These are phyloP conservation scores for Fusarium solani-melongenae DNA, from an alignment of 2,329 filamentous ascomycete species.

Conservation along the genomic window DNA sequence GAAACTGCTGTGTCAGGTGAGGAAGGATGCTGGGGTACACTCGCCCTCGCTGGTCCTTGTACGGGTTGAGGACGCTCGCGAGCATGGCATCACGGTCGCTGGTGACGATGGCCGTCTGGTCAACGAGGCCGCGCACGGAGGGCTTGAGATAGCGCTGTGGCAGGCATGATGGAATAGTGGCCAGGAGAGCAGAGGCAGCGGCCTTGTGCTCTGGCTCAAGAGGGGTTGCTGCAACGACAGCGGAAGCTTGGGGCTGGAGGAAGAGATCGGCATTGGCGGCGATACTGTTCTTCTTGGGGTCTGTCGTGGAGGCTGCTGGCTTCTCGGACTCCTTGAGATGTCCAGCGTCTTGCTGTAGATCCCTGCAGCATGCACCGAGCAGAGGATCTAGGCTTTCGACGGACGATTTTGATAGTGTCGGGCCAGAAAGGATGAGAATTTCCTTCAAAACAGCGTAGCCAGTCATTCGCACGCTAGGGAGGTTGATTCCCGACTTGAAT, in stretches of 20 bases:
- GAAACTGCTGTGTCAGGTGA: conserved; percentile 76
- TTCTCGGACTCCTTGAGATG: conserved; percentile 56
- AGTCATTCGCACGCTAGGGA: conserved; percentile 66
- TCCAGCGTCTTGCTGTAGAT: conserved; percentile 70
- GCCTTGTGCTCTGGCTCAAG: conserved; percentile 60
- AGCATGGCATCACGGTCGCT: conserved; percentile 78
- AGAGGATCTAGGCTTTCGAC: conserved; percentile 72
- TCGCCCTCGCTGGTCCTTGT: conserved; percentile 70
- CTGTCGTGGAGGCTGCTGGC: conserved; percentile 44
- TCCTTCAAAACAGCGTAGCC: conserved; percentile 69
- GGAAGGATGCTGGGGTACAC: conserved; percentile 81
- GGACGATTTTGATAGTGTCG: conserved; percentile 72
- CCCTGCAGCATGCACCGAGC: conserved; percentile 77
- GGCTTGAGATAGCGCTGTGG: conserved; percentile 76
- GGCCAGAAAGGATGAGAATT: conserved; percentile 71
- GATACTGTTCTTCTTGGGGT: conserved; percentile 53
- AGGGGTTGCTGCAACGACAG: conserved; percentile 46
- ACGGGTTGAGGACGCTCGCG: conserved; percentile 84
- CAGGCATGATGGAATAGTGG: conserved; percentile 69
- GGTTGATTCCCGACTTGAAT: conserved; percentile 68
- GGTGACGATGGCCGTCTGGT: conserved; percentile 82
- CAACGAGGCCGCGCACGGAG: conserved; percentile 78
- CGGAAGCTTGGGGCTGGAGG: conserved; percentile 57
- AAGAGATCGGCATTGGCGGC: conserved; percentile 79
- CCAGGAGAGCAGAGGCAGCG: conserved; percentile 72